Percentiles rank a stretch among this genome's conserved stretches.
Conservation (phyloP, 805 yeast species). For the Starmerella vitae region DNA sequence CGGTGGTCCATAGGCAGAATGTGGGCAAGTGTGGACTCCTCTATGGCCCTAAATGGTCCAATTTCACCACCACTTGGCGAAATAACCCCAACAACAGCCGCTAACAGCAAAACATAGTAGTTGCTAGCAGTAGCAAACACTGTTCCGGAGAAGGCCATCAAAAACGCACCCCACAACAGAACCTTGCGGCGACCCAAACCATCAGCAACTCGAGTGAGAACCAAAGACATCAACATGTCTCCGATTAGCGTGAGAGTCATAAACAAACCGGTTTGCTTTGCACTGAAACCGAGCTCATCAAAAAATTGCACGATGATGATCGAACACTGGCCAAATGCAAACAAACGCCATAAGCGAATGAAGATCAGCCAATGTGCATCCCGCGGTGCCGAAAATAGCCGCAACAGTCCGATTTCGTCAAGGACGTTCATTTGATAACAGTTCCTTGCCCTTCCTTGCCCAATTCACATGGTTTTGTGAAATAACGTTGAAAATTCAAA, state of each 20-base stretch:
- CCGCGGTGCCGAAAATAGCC: slow-evolving; percentile 21
- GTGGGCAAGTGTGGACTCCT: slow-evolving; percentile 70
- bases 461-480: no score
- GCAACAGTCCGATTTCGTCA: slow-evolving; percentile 19
- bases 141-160: slow-evolving; percentile 57
- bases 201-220: slow-evolving; percentile 68
- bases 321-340: slow-evolving; percentile 64
- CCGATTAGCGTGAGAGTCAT: slow-evolving; percentile 73
- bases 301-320: slow-evolving; percentile 60
- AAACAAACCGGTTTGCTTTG: slow-evolving; percentile 53
- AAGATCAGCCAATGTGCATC: slow-evolving; percentile 26
- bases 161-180: slow-evolving; percentile 45
- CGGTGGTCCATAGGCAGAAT: slow-evolving; percentile 37
- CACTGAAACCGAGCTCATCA: slow-evolving; percentile 40
- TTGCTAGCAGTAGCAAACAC: slow-evolving; percentile 44
- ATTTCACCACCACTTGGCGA: slow-evolving; percentile 83
- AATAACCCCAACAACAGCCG: slow-evolving; percentile 71
- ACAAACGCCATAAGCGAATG: slow-evolving; percentile 35
- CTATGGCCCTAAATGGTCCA: slow-evolving; percentile 78
- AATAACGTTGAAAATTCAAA: no score
- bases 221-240: slow-evolving; percentile 55
- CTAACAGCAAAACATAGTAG: slow-evolving; percentile 42
- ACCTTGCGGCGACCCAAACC: slow-evolving; percentile 51
- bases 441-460: no score
- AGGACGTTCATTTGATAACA: background rate